These are phyloP conservation scores for Candida boleticola DNA, from an alignment of 805 yeast species.

Conservation along the genomic window DNA sequence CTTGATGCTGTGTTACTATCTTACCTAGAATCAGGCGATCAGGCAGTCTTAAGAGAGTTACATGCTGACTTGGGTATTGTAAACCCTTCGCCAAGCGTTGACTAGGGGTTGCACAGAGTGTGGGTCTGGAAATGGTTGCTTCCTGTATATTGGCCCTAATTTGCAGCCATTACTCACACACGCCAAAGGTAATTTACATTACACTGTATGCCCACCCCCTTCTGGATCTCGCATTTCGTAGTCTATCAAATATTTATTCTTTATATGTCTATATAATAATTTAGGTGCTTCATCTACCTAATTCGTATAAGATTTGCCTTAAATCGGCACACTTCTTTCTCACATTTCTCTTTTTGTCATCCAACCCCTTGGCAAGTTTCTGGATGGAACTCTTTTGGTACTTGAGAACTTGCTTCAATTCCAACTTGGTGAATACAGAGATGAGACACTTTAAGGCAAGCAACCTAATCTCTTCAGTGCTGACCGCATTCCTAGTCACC, in stretches of 20 bases:
- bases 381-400: conserved; percentile 49
- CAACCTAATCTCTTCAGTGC: conserved; percentile 51
- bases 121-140: no score
- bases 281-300: no score
- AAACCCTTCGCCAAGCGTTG: no score
- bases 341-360: conserved; percentile 71
- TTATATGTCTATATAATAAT: no score
- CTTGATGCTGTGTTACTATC: neutral
- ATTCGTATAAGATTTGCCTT: conserved; percentile 71
- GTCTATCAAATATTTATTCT: no score
- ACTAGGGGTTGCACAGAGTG: no score
- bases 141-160: no score
- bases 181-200: no score
- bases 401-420: conserved; percentile 45
- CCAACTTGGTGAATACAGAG: conserved; percentile 38
- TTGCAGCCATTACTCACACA: no score
- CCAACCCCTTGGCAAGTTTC: conserved; percentile 53
- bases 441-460: conserved; percentile 56
- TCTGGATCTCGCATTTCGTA: no score
- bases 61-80: no score
- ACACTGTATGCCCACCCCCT: no score
- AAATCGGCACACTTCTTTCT: conserved; percentile 77
- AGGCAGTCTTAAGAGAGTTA: neutral
- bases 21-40: neutral
- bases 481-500: conserved; percentile 19